Conservation (phyloP, 2,329 filamentous ascomycete genomes). For the Chrysoporthe puriensis region DNA sequence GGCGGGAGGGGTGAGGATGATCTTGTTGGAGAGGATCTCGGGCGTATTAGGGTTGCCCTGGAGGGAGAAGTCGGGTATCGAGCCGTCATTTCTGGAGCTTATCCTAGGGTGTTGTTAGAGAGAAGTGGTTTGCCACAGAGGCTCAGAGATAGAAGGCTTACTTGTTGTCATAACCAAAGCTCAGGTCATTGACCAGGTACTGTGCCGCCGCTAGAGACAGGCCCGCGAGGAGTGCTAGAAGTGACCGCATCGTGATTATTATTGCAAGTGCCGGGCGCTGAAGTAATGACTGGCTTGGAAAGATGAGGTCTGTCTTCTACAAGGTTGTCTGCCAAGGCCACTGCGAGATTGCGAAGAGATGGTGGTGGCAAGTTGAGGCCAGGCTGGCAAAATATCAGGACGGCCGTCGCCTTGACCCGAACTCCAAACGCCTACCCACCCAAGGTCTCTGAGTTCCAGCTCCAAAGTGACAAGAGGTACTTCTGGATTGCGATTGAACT, state of each 20-base stretch:
- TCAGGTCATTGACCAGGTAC: conserved; percentile 71
- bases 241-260: conserved; percentile 47
- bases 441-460: conserved; percentile 24
- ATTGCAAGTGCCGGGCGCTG: neutral
- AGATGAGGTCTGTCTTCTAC: neutral
- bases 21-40: conserved; percentile 80
- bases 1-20: conserved; percentile 87
- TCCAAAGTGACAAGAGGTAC: conserved; percentile 13
- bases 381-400: conserved; percentile 30
- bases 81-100: conserved; percentile 60
- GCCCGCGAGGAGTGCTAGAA: conserved; percentile 45
- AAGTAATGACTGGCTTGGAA: neutral
- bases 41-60: conserved; percentile 58
- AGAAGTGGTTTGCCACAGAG: neutral
- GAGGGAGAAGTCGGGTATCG: conserved; percentile 59
- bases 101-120: conserved; percentile 52
- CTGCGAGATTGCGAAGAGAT: conserved; percentile 4
- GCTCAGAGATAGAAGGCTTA: conserved; percentile 38
- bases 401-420: conserved; percentile 20
- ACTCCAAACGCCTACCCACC: conserved; percentile 24
- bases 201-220: conserved; percentile 62
- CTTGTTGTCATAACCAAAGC: conserved; percentile 74
- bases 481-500: neutral
- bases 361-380: conserved; percentile 26
- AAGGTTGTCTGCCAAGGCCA: conserved; percentile 1